Base-by-base conservation (phyloP, 2,329 filamentous ascomycete species). In the Ophiosphaerella narmari region DNA sequence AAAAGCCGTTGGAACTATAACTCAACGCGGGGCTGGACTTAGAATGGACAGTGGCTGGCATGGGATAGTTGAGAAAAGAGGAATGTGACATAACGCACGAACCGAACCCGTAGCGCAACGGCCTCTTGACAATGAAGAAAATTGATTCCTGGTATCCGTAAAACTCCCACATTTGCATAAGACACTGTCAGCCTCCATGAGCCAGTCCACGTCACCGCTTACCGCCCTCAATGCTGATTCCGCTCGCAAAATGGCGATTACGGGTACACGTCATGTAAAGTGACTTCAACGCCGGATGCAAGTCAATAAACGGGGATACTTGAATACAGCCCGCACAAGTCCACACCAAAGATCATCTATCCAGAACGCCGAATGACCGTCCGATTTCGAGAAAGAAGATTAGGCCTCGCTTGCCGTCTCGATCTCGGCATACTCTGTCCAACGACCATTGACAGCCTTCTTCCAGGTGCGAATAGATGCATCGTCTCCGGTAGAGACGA, bases 401-500 rank as follows among this genome's bases (percentile, higher is more conserved):
- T 55, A 71, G 26, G 60, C 57, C 26, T 71, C 66, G 34, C 66
- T 62, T 39, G 63, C 59, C 11, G 71, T 73, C 51, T 79, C 76
- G 33, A 80, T 76, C 60, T 80, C 76, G 11, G 77, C 74, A 48
- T 78, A 78, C 57, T 79, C 77, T 5, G 75, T 61, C 78, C 78
- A 80, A 46, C 75, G 73, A 31, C 75, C 76, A 39, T 78, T 76
- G 43, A 75, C 66, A 7, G 74, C 74, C 66, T 76, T 79, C 67
- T 79, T 80, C 78, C 78, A 81, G 13, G 78, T 73, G 37, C 76
- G 72, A 24, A 79, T 74, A 6, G 73, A 83, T 9, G 88, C 89
- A 68, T 92, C 88, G 57, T 93, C 89, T 3, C 89, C 89, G 1
- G 88, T 89, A 35, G 86, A 88, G 1, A 89, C 85, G 7, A 93